These are phyloP conservation scores for Seiridium unicorne DNA, from an alignment of 2,329 filamentous ascomycete species.

Conservation along the genomic window DNA sequence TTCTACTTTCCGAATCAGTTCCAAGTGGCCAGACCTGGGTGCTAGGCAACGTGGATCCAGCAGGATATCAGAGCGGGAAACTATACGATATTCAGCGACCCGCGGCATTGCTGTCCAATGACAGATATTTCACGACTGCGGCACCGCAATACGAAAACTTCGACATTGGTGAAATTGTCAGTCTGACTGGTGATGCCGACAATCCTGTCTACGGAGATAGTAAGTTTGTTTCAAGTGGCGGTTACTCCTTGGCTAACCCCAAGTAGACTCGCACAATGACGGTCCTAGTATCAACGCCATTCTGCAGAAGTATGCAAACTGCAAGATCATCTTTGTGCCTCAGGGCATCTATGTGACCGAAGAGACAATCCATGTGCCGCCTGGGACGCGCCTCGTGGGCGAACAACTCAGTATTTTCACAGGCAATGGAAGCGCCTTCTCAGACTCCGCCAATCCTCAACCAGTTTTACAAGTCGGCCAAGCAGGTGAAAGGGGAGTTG, in stretches of 20 bases:
- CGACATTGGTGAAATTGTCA: constrained; percentile 37
- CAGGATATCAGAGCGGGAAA: constrained; percentile 22
- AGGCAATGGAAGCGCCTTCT: constrained; percentile 45
- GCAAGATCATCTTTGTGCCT: constrained; percentile 39
- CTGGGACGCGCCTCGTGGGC: constrained; percentile 45
- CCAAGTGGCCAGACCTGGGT: constrained; percentile 23
- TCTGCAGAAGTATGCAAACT: constrained; percentile 24
- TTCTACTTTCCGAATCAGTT: constrained; percentile 17
- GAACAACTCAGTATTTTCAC: constrained; percentile 52
- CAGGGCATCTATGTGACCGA: constrained; percentile 29
- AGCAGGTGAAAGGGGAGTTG: constrained; percentile 43
- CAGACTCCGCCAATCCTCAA: constrained; percentile 37
- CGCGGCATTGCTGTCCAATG: constrained; percentile 24
- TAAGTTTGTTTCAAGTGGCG: not conserved
- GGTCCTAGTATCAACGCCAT: constrained; percentile 27
- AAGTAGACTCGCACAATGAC: constrained; percentile 29
- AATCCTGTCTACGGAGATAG: constrained; percentile 37
- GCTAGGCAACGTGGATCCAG: constrained; percentile 20
- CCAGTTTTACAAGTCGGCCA: constrained; percentile 51
- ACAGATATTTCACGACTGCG: constrained; percentile 36
- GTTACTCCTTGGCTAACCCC: not conserved
- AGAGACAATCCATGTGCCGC: constrained; percentile 3
- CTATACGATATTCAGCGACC: constrained; percentile 27
- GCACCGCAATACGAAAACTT: constrained; percentile 42
- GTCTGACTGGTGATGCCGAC: constrained; percentile 39